Evolutionary conservation across 2,329 filamentous ascomycete species (phyloP), one percentile per base, ranked within the genome.

Genomic region (Trichophyton benhamiae): DNA sequence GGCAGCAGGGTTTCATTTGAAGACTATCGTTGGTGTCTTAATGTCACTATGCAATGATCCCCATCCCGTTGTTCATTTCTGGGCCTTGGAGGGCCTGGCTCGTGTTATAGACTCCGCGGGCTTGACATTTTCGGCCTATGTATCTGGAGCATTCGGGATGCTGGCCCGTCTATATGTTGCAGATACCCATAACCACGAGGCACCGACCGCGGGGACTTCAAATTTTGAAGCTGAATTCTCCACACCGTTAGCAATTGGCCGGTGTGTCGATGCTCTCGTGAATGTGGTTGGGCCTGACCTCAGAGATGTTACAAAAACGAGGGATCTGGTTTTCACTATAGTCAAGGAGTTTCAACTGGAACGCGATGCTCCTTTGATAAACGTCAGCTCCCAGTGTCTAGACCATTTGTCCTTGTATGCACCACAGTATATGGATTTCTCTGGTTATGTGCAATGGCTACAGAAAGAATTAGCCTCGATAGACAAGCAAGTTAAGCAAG

Each of bases 11-110:
- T 91, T 94, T 68, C 94, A 99, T 72, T 80, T 99, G 58, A 97
- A 97, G 77, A 96, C 91, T 1, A 96, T 99, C 58, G 82, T 96
- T n/a, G 88, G 92, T 17, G 95, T 99, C 44, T 78, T 99, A n/a
- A 95, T 97, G 88, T 97, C 94, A 6, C 81, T 99, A 8, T 92
- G 91, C 72, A 96, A 91, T 67, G 94, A 99, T 70, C 89, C 92
- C 20, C 94, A 99, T 71, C 91, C 94, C 0, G 86, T 89, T 0
- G 94, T 99, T 7, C 94, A 99, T 73, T 96, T 92, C 71, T 97
- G 91, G 91, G 92, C 95, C 2, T 78, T 99, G 52, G 91, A 96
- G 71, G 92, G 90, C 8, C 75, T 99, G 33, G 87, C 89, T 1
- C 81, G 88, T 59, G 91, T 95, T 11, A 88, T 92, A 2, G 92